Evolutionary conservation across 1,139 yeast genomes (phyloP).

Genomic region (Taphrina sp.): DNA sequence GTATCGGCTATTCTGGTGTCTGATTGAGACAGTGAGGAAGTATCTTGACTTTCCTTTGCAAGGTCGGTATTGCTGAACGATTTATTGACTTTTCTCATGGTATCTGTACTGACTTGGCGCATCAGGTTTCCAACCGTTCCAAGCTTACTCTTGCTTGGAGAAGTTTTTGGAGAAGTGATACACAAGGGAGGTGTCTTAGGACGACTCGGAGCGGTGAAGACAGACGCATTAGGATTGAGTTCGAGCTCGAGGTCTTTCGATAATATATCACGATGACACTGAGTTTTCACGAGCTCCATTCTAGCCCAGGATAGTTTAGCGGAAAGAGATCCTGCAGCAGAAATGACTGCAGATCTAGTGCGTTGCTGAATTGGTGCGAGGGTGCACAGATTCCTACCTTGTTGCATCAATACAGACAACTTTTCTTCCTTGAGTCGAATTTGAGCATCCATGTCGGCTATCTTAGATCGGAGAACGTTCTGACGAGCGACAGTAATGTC

Average conservation of each 20-base stretch:
- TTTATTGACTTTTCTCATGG: conserved; percentile 13
- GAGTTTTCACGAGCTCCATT: conserved; percentile 52
- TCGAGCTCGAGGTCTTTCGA: conserved; percentile 43
- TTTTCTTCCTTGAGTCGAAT: conserved; percentile 44
- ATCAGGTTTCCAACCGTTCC: conserved; percentile 14
- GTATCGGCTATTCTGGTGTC: neutral
- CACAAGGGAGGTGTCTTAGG: conserved; percentile 7
- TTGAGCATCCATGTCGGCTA: conserved; percentile 44
- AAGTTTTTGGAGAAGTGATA: neutral
- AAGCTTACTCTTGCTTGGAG: conserved; percentile 23
- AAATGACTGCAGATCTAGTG: conserved; percentile 52
- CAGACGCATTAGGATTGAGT: conserved; percentile 33
- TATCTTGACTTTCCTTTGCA: neutral
- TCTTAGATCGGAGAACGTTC: conserved; percentile 33
- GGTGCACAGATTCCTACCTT: conserved; percentile 47
- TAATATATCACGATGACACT: conserved; percentile 49
- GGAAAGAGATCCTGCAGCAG: conserved; percentile 51
- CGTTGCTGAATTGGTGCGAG: conserved; percentile 56
- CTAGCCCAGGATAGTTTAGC: conserved; percentile 57
- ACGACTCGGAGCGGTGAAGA: conserved; percentile 15
- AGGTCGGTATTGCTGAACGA: conserved; percentile 3
- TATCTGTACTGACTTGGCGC: conserved; percentile 20
- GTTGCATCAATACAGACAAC: conserved; percentile 46
- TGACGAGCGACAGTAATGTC: conserved; percentile 35
- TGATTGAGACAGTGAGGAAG: neutral